phyloP scores from a whole-genome alignment of 2,329 filamentous ascomycete genomes.

The Fusarium pilosicola region DNA sequence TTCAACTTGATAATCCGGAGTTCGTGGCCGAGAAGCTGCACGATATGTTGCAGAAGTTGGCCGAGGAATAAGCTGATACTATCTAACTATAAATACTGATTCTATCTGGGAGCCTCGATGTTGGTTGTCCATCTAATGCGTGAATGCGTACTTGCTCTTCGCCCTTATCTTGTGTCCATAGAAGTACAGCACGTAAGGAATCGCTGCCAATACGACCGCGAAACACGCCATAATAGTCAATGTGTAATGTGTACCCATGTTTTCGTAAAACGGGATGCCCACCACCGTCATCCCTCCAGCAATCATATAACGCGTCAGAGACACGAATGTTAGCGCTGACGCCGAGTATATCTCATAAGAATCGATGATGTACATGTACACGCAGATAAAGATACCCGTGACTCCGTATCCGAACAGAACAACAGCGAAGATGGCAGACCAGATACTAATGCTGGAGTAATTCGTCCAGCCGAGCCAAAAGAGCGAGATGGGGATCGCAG shows the following conservation, averaged over 20 bases:
- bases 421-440: conserved; percentile 56
- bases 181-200: conserved; percentile 45
- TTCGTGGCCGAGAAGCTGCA: conserved; percentile 50
- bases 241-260: conserved; percentile 48
- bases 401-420: conserved; percentile 58
- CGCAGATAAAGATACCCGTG: conserved; percentile 41
- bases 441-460: conserved; percentile 53
- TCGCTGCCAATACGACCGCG: conserved; percentile 41
- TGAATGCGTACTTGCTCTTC: conserved; percentile 36
- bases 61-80: not conserved
- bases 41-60: conserved; percentile 8
- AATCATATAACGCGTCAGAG: conserved; percentile 45
- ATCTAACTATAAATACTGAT: not conserved
- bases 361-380: conserved; percentile 52
- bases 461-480: conserved; percentile 64
- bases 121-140: not conserved
- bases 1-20: conserved; percentile 63
- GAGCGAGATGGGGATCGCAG: conserved; percentile 55
- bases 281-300: conserved; percentile 50
- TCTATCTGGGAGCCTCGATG: not conserved
- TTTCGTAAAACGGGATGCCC: conserved; percentile 49
- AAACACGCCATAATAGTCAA: conserved; percentile 48
- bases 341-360: conserved; percentile 49
- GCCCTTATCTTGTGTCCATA: conserved; percentile 35
- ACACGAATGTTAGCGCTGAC: conserved; percentile 47